Conservation (phyloP, 2,329 filamentous ascomycete species). For the Septoria petroselini region DNA sequence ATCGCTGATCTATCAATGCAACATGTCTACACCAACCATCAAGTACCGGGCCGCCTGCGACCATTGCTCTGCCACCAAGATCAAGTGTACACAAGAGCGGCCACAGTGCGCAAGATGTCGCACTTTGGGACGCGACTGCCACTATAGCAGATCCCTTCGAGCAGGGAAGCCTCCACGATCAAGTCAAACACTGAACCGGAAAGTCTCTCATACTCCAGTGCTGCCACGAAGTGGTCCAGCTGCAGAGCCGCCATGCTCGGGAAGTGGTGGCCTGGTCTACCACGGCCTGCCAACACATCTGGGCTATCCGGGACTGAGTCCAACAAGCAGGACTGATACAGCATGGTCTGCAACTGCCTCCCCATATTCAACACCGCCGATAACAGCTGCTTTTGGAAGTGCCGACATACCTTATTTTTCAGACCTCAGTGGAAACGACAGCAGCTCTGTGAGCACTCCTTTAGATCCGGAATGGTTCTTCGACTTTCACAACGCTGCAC, state of each 20-base stretch:
- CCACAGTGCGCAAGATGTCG: slow-evolving; percentile 25
- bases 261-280: neutral
- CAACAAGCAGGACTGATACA: slow-evolving; percentile 8
- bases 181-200: slow-evolving; percentile 22
- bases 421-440: slow-evolving; percentile 14
- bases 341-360: slow-evolving; percentile 14
- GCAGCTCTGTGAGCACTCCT: slow-evolving; percentile 14
- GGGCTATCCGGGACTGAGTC: slow-evolving; percentile 5
- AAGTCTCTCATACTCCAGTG: slow-evolving; percentile 22
- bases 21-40: slow-evolving; percentile 17
- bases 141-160: slow-evolving; percentile 26
- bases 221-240: slow-evolving; percentile 17
- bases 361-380: slow-evolving; percentile 21
- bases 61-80: slow-evolving; percentile 27
- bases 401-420: slow-evolving; percentile 15
- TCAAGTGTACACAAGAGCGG: slow-evolving; percentile 27
- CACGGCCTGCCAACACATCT: slow-evolving; percentile 4
- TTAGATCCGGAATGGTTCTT: slow-evolving; percentile 24
- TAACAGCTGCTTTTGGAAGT: slow-evolving; percentile 9
- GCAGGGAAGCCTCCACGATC: slow-evolving; percentile 26
- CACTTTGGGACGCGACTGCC: slow-evolving; percentile 23
- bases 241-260: slow-evolving; percentile 2
- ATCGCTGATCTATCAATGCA: neutral
- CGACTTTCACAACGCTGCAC: slow-evolving; percentile 22
- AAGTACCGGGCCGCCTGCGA: slow-evolving; percentile 28